Evolutionary conservation across 2,329 filamentous ascomycete genomes (phyloP), one percentile per base, ranked within the genome.

Genomic region (Ilyonectria sp.): DNA sequence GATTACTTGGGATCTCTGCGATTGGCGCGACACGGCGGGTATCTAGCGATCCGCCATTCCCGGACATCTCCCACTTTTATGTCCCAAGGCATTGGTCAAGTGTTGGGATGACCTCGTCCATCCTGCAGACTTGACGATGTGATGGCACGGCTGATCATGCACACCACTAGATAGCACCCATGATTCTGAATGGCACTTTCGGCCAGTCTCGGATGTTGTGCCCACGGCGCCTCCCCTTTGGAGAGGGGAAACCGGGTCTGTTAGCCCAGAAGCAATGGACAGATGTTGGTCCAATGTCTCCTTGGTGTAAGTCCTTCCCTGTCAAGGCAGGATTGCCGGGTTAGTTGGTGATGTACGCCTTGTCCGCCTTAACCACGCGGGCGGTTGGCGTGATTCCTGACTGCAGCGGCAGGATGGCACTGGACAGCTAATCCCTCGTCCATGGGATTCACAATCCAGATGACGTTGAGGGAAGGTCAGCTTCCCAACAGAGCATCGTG

Each of bases 401-500:
- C 37, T 33, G 43, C 56, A 33, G 44, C 26, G 8, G 43, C 47
- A 56, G 50, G n/a, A 44, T 56, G 26, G 50, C 50, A 29, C 47
- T 50, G 61, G 59, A 23, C 33, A 56, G 54, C 50, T 59, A 50
- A 71, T 68, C 58, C 58, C 65, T 69, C 70, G 65, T 65, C 47
- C 53, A 62, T 47, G 53, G 43, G 63, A 63, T 70, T 69, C 67
- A 70, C 65, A 63, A 68, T 62, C 33, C 62, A 55, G 40, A 69
- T 68, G 64, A 73, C 70, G 66, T 73, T 71, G 69, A 71, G 65
- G 19, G 44, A 55, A 55, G 53, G 50, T 55, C 29, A 56, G 49
- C 58, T 59, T 67, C 61, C 54, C 67, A 75, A 74, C 69, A 71
- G 60, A 74, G 62, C 56, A 70, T 64, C 56, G 55, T 63, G 65